Conservation (phyloP, 495 filamentous ascomycete species). For the Aspergillus bridgeri region DNA sequence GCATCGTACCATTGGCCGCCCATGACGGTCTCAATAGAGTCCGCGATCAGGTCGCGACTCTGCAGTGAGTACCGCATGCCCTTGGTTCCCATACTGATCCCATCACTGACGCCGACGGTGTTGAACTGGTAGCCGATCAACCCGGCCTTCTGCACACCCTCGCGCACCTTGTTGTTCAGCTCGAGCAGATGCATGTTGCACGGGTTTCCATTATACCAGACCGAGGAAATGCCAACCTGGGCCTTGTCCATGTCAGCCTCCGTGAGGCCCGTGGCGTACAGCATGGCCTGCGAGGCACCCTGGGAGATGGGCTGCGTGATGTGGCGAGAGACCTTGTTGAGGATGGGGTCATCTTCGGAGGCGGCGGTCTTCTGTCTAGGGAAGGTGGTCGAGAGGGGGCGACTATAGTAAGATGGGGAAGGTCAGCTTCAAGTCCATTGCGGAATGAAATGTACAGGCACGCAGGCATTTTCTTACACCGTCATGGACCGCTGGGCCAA, state of each 20-base stretch:
- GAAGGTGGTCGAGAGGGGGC: conserved; percentile 47
- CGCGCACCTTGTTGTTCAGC: conserved; percentile 75
- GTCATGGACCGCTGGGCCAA: conserved; percentile 27
- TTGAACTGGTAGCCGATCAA: conserved; percentile 92
- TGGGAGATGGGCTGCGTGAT: conserved; percentile 97
- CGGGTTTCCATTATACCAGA: conserved; percentile 87
- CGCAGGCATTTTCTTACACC: conserved; percentile 7
- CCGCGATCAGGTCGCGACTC: conserved; percentile 92
- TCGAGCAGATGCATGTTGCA: conserved; percentile 99
- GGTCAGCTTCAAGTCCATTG: background rate
- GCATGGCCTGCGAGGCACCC: conserved; percentile 97
- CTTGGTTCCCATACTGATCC: conserved; percentile 55
- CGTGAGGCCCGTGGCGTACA: conserved; percentile 87
- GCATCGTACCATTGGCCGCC: conserved; percentile 98
- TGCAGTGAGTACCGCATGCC: conserved; percentile 94
- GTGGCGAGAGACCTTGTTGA: conserved; percentile 78
- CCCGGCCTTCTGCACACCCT: conserved; percentile 78
- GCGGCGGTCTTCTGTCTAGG: conserved; percentile 39
- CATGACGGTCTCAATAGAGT: conserved; percentile 99
- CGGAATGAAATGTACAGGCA: background rate
- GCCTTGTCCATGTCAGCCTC: conserved; percentile 88
- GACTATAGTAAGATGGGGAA: conserved; percentile 26
- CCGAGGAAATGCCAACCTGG: conserved; percentile 94
- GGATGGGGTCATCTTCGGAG: conserved; percentile 29
- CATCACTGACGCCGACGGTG: conserved; percentile 86